A percentile compares a stretch with the other conserved stretches of the same genome.
Evolutionary conservation across 192 early-diverging fungal species (phyloP).

Genomic region (Backusella westeae): DNA sequence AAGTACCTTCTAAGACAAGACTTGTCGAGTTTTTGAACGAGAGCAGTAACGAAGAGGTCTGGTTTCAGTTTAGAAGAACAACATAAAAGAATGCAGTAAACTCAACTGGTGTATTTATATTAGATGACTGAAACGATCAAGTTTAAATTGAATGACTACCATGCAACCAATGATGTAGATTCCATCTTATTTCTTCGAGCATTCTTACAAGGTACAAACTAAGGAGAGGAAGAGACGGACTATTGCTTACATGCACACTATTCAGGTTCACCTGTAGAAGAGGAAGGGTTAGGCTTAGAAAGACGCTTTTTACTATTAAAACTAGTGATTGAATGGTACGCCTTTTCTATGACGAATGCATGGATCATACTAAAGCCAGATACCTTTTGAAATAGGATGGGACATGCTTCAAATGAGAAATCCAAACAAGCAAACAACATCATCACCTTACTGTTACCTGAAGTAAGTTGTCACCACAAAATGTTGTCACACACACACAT

Average conservation of each 20-base stretch:
- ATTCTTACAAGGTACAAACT: background rate
- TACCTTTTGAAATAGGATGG: background rate
- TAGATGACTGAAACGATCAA: background rate
- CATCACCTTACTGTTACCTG: conserved; percentile 23
- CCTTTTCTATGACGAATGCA: background rate
- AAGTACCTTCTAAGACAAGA: conserved; percentile 9
- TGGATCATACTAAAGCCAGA: background rate
- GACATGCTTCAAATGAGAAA: background rate
- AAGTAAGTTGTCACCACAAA: conserved; percentile 7
- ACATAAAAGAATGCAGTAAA: background rate
- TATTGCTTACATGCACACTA: background rate
- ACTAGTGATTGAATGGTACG: conserved; percentile 20
- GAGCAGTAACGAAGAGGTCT: conserved; percentile 13
- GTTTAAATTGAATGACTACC: background rate
- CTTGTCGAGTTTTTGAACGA: conserved; percentile 17
- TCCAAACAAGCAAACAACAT: conserved; percentile 2
- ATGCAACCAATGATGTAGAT: conserved; percentile 1
- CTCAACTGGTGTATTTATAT: background rate
- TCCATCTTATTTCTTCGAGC: background rate
- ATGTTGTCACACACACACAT: background rate
- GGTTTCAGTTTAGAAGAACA: background rate
- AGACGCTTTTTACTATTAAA: conserved; percentile 7
- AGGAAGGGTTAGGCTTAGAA: background rate
- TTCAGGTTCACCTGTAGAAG: conserved; percentile 23
- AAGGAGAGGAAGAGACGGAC: background rate